Base-by-base conservation (phyloP, 1,284 basidiomycete species). In the Chalciporus sp. region DNA sequence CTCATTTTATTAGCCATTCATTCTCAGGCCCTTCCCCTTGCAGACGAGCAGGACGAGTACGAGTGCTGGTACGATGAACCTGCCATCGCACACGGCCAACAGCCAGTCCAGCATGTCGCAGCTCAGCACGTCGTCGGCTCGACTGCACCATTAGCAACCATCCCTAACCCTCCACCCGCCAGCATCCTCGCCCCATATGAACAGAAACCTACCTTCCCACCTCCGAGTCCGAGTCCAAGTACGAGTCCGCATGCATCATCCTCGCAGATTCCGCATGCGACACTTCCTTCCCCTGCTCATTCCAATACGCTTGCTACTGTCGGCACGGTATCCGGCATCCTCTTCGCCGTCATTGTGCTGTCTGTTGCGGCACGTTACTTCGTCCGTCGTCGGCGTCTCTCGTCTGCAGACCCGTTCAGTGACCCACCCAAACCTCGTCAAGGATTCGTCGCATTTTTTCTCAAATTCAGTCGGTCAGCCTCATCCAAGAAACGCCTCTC, bases 401-500 rank as follows among this genome's bases (percentile, higher is more conserved):
- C 8, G 8, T 47, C 52, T 19, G 23, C 40, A 6, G 54, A 61
- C 27, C 54, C 60, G 10, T 63, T 63, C 47, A 40, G 45, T 17
- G 64, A 66, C 26, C 52, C 62, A 14, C 41, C 48, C n/a, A 56
- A 52, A 42, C 37, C 49, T n/a, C 37, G 17, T 17, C 37, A 8
- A 6, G 51, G 43, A 28, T 58, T 63, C 23, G 12, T 28, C 20
- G 42, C 52, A 11, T 41, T 67, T 29, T 42, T 52, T 7, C 47
- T 52, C 40, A 43, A 46, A 7, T 31, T 17, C 4, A 49, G 43
- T 14, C 42, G 42, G 12, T 35, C 53, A 3, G 16, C 16, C 40
- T 9, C 39, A 17, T 48, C 58, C 53, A 54, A 56, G 61, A 58
- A 51, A 23, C 61, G 63, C 16, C 63, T 66, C 27, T 71, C 65